A percentile compares a stretch with the other conserved stretches of the same genome.
phyloP scores from a whole-genome alignment of 768 basidiomycete species.

The Leucocoprinus leucothites region DNA sequence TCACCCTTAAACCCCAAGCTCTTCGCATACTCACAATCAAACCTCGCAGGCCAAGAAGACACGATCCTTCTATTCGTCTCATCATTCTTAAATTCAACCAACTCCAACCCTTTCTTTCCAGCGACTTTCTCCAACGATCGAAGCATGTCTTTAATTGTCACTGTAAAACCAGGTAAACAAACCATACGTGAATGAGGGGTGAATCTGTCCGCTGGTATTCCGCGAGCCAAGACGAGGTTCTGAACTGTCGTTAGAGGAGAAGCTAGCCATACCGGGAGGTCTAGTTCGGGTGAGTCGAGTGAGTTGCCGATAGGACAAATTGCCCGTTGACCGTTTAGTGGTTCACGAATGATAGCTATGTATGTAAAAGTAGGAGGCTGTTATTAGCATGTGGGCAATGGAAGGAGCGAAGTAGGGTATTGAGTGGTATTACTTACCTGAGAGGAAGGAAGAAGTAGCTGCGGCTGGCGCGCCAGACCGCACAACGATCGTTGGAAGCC shows the following conservation, averaged over 20 bases:
- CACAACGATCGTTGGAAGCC: conserved; percentile 58
- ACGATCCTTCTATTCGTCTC: conserved; percentile 38
- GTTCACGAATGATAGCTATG: conserved; percentile 56
- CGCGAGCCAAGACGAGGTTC: conserved; percentile 49
- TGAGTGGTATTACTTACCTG: conserved; percentile 37
- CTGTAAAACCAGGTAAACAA: conserved; percentile 58
- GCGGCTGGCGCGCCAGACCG: conserved; percentile 52
- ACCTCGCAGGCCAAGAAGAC: conserved; percentile 45
- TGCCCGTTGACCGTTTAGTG: conserved; percentile 46
- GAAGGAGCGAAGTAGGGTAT: not conserved
- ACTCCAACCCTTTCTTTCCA: conserved; percentile 33
- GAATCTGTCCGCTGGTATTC: conserved; percentile 41
- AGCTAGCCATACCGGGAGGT: conserved; percentile 49
- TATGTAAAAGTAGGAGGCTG: not conserved
- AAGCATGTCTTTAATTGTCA: conserved; percentile 52
- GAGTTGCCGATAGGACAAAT: conserved; percentile 53
- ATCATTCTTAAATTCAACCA: conserved; percentile 48
- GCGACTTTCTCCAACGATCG: conserved; percentile 47
- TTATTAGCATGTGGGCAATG: not conserved
- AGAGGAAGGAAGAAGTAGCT: conserved; percentile 56
- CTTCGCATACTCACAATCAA: conserved; percentile 42
- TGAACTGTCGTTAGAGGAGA: conserved; percentile 49
- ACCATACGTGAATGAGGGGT: conserved; percentile 46
- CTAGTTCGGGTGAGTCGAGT: conserved; percentile 38
- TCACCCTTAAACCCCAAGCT: conserved; percentile 40